phyloP scores from a whole-genome alignment of 2,329 filamentous ascomycete species.

The Alternaria hordeiaustralica region DNA sequence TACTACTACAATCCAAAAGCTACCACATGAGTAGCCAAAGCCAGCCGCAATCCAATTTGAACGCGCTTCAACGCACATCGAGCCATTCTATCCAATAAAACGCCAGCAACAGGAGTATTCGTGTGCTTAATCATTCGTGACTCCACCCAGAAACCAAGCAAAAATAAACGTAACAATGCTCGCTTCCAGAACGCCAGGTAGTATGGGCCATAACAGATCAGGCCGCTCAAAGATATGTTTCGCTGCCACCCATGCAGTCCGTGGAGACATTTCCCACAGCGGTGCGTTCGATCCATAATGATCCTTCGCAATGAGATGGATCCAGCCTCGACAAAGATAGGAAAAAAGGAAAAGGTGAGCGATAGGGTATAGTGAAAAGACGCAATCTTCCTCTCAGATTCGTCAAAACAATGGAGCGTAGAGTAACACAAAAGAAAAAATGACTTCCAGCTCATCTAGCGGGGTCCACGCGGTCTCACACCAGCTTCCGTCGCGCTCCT shows the following conservation, averaged over 20 bases:
- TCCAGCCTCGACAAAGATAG: background rate
- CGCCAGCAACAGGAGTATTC: constrained; percentile 3
- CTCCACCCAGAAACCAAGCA: background rate
- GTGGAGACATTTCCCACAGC: background rate
- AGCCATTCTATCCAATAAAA: background rate
- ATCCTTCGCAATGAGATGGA: background rate
- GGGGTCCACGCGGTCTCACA: constrained; percentile 20
- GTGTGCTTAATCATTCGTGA: constrained; percentile 1
- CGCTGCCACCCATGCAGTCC: background rate
- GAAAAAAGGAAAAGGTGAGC: background rate
- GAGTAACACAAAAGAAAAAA: constrained; percentile 22
- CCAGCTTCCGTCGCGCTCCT: constrained; percentile 33
- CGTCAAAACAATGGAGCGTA: background rate
- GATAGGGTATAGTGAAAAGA: constrained; percentile 12
- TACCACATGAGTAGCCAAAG: background rate
- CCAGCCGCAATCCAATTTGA: background rate
- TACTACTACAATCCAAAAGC: background rate
- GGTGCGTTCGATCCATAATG: background rate
- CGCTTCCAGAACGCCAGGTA: constrained; percentile 6
- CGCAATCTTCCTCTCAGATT: background rate
- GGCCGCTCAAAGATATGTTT: background rate
- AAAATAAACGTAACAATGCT: constrained; percentile 1
- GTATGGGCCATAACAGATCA: background rate
- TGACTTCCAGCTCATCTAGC: constrained; percentile 9
- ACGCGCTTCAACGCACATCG: background rate